These are phyloP conservation scores for Blastobotrys capitulatus DNA, from an alignment of 1,139 yeast genomes.

Conservation along the genomic window DNA sequence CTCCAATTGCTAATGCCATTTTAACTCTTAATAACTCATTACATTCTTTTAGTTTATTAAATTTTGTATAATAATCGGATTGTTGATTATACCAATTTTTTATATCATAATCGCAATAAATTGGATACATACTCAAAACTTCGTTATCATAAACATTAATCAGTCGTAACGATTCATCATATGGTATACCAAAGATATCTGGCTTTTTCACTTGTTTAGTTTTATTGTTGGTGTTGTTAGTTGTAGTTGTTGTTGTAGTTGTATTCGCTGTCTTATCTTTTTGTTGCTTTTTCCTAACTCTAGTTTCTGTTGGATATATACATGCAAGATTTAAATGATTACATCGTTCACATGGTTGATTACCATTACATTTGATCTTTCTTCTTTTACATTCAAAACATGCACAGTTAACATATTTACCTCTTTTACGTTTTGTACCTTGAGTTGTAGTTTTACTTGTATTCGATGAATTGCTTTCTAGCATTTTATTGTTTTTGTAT, in stretches of 20 bases:
- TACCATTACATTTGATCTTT: slow-evolving; percentile 19
- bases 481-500: too few species aligned
- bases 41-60: background rate
- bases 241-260: background rate
- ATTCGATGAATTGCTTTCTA: too few species aligned
- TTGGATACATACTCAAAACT: slow-evolving; percentile 25
- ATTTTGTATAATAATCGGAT: background rate
- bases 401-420: slow-evolving; percentile 21
- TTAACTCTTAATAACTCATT: background rate
- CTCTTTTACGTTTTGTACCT: slow-evolving; percentile 13
- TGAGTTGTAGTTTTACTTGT: too few species aligned
- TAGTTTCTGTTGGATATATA: slow-evolving; percentile 14
- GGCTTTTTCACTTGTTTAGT: background rate
- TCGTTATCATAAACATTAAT: slow-evolving; percentile 24
- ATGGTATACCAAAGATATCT: slow-evolving; percentile 15
- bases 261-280: background rate
- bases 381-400: slow-evolving; percentile 21
- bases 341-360: slow-evolving; percentile 19
- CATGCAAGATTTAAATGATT: slow-evolving; percentile 14
- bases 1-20: slow-evolving; percentile 22
- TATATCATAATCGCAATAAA: slow-evolving; percentile 23
- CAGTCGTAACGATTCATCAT: slow-evolving; percentile 16
- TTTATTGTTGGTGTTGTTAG: too few species aligned
- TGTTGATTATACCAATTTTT: slow-evolving; percentile 18
- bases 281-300: slow-evolving; percentile 5